Conservation (phyloP, 331 rosid genomes). For the Quercus phellos region DNA sequence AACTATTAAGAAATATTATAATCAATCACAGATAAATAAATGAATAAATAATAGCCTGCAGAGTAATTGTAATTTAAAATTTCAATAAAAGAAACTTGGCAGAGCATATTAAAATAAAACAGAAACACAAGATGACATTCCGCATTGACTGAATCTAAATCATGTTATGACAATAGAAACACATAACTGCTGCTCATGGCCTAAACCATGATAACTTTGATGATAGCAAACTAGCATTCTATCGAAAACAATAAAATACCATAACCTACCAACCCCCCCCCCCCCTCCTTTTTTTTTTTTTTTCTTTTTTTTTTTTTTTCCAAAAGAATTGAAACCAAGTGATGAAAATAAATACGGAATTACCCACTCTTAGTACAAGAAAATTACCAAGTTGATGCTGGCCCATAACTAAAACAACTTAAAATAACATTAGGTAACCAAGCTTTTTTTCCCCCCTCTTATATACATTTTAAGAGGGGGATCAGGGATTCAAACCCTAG, state of each 20-base stretch:
- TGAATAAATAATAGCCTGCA: background rate
- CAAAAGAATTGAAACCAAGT: too few relatives aligned
- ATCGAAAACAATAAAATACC: background rate
- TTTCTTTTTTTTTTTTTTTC: too few relatives aligned
- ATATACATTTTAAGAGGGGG: too few relatives aligned
- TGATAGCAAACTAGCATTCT: background rate
- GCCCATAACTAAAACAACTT: background rate
- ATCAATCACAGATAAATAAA: slow-evolving; percentile 13
- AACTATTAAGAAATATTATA: slow-evolving; percentile 43
- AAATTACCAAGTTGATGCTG: background rate
- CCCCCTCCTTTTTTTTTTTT: too few relatives aligned
- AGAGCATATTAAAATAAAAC: background rate
- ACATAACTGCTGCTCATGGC: background rate
- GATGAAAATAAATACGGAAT: background rate
- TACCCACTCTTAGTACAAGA: background rate
- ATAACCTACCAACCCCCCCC: background rate
- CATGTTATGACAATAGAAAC: background rate
- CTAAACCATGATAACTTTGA: background rate
- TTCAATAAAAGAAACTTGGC: background rate
- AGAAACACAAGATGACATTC: background rate
- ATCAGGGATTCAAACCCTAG: too few relatives aligned
- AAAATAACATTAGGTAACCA: too few relatives aligned
- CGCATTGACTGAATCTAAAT: background rate
- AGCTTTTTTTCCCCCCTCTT: too few relatives aligned
- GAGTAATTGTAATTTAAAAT: background rate